Base-by-base conservation (phyloP, 2,329 filamentous ascomycete species). In the Neocatenulostroma microsporum region DNA sequence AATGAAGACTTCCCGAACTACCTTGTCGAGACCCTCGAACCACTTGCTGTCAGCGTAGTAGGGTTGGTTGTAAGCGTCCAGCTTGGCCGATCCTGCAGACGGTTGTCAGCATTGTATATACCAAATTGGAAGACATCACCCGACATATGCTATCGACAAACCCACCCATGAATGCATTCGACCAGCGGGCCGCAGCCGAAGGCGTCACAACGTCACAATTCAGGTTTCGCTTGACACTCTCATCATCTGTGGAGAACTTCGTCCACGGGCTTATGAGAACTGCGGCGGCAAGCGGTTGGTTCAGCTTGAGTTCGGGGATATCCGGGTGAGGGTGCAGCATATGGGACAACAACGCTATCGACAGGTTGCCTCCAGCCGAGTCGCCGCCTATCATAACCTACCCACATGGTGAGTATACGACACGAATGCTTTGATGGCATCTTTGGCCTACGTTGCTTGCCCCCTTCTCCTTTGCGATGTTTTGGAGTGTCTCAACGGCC, bases 231-330 rank as follows among this genome's bases (percentile, higher is more conserved):
- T 51, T 48, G 30, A 63, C 66, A 2, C 62, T 64, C 0, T 59
- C 53, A 18, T 65, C 64, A 13, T 64, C 55, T 1, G 60, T 62
- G n/a, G 63, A 59, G 42, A 80, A 70, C 1, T 65, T 65, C 2
- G 67, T 62, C 76, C 77, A 81, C 0, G 77, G 76, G 0, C 68
- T 70, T 37, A 80, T 68, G 5, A 78, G 60, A 6, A 78, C 49
- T 0, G 68, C 64, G 3, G 66, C 73, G 2, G 64, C 64, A 12
- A 80, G 56, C 7, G 64, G 66, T 3, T 51, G 52, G 0, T 56
- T 48, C 5, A 74, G 51, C 0, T 52, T 37, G 14, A 78, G 43
- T 19, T 42, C 44, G 1, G 63, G 53, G 27, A 76, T 64, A 1
- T 69, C 61, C 0, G 72, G 64, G 41, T 78, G 75, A 0, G 76